Conservation (phyloP, 208 protist genomes). For the Leishmania turanica region DNA sequence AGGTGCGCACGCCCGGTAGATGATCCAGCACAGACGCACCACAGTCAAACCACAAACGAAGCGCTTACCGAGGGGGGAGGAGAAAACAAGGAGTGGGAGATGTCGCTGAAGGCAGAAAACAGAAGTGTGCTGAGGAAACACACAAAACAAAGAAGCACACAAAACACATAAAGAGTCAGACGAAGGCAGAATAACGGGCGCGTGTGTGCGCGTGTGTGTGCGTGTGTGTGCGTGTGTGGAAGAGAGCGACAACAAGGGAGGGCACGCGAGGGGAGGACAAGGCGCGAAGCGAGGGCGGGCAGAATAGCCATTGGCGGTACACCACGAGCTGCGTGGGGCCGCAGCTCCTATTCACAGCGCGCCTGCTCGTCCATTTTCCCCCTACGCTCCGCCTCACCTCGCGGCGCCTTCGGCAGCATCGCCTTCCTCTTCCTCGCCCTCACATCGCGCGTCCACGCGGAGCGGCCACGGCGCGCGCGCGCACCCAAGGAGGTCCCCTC, state of each 20-base stretch:
- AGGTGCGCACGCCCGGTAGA: not conserved
- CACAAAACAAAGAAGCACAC: not conserved
- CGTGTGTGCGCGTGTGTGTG: not conserved
- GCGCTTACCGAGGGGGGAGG: not conserved
- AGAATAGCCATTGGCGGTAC: not conserved
- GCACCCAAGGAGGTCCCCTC: not conserved
- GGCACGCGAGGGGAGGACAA: not conserved
- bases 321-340: not conserved
- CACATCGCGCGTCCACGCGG: not conserved
- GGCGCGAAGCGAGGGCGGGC: not conserved
- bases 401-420: not conserved
- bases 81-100: not conserved
- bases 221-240: not conserved
- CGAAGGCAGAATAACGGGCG: not conserved
- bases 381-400: not conserved
- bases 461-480: not conserved
- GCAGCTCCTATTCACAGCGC: not conserved
- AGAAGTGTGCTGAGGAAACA: not conserved
- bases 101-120: not conserved
- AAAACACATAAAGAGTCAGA: not conserved
- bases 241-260: not conserved
- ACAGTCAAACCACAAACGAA: not conserved
- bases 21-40: not conserved
- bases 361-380: not conserved
- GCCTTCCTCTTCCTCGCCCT: not conserved